These are phyloP conservation scores for Thielaviopsis punctulata DNA, from an alignment of 2,329 filamentous ascomycete genomes.

Conservation along the genomic window DNA sequence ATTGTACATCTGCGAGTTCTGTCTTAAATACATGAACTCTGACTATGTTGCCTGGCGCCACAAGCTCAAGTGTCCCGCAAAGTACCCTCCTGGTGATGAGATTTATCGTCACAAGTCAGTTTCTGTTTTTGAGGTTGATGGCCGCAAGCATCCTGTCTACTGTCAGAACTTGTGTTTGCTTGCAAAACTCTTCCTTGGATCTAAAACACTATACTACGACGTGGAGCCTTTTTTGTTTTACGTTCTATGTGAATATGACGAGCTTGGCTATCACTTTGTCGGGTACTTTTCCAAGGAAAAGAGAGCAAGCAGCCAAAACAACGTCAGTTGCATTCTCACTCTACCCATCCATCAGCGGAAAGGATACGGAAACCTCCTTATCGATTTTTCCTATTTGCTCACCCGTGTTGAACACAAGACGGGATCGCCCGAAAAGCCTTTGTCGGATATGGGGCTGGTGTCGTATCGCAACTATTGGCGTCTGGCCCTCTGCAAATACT, in stretches of 20 bases:
- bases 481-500: conserved; percentile 67
- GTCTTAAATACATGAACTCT: conserved; percentile 98
- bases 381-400: conserved; percentile 94
- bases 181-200: conserved; percentile 93
- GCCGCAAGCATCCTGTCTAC: conserved; percentile 93
- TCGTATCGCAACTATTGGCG: conserved; percentile 98
- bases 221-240: conserved; percentile 96
- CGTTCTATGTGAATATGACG: conserved; percentile 86
- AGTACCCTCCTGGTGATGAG: conserved; percentile 92
- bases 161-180: conserved; percentile 94
- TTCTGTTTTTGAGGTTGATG: conserved; percentile 95
- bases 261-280: conserved; percentile 85
- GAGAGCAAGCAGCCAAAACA: conserved; percentile 82
- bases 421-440: conserved; percentile 87
- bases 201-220: conserved; percentile 95
- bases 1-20: conserved; percentile 98
- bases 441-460: conserved; percentile 94
- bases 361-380: conserved; percentile 88
- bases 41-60: conserved; percentile 97
- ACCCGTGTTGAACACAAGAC: conserved; percentile 87
- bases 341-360: conserved; percentile 93
- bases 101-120: conserved; percentile 86
- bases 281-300: conserved; percentile 99
- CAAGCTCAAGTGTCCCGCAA: conserved; percentile 90
- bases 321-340: conserved; percentile 93